Evolutionary conservation across 108 stramenopile genomes (phyloP), one percentile per base, ranked within the genome.

Genomic region (Pseudonitzschia multistriata): DNA sequence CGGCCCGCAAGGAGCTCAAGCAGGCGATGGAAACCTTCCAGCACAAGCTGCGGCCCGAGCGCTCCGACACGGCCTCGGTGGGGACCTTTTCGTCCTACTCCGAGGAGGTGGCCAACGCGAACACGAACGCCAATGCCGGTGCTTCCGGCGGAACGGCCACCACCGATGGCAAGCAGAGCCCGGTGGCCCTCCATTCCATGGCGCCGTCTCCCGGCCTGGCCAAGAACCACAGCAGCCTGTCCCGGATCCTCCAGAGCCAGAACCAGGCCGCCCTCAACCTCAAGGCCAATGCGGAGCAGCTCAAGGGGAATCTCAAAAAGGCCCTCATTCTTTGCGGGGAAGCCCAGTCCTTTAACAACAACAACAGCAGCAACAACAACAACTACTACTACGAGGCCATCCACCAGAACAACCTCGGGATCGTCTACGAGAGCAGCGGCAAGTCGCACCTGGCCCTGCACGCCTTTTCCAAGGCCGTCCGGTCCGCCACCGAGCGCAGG

Each of bases 21-120:
- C 72, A 75, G 34, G 92, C 92, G 63, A 93, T 90, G 89, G 92
- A 93, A 68, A 75, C 89, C 30, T 89, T 85, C 72, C 86, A 93
- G 49, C 88, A 90, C 61, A 90, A 90, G 42, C 77, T 84, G 5
- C 81, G 79, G 62, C 33, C 73, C 50, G 31, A 33, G 0, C 34
- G 33, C 2, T 30, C 29, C 34, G 33, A 33, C 17, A 35, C 57
- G 2, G 5, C 57, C 3, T 35, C 33, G 11, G n/a, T 36, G 11
- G 57, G 31, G 0, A 66, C 73, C 3, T 21, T 59, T 25, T 59
- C 59, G 6, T 60, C 59, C 28, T 40, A 36, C 28, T 28, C 70
- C 0, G 70, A 57, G 31, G 60, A 42, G 29, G 42, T 49, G 11
- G 25, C 29, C 14, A 14, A 35, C 3, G 29, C 29, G 21, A 36